phyloP scores from a whole-genome alignment of 2,329 filamentous ascomycete species.

The Ophiostoma triangulosporum region DNA sequence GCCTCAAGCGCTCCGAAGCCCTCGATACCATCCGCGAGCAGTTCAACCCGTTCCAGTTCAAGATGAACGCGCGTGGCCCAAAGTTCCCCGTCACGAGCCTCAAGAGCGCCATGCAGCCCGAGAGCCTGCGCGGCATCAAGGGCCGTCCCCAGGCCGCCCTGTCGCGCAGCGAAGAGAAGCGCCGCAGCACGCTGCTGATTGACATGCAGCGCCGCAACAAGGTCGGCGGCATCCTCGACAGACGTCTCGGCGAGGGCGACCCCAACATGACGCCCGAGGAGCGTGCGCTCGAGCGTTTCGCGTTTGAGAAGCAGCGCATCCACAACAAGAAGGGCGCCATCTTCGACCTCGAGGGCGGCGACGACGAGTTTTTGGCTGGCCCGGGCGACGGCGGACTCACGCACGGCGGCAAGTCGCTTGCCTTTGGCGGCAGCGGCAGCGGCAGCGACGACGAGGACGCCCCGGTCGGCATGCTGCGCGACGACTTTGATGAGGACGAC shows the following conservation, averaged over 20 bases:
- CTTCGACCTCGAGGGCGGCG: constrained; percentile 84
- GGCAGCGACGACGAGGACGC: constrained; percentile 17
- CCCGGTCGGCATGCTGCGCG: constrained; percentile 20
- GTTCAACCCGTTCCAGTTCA: constrained; percentile 97
- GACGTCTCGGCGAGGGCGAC: constrained; percentile 91
- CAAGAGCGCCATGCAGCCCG: constrained; percentile 34
- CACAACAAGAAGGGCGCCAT: constrained; percentile 59
- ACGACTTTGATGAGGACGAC: constrained; percentile 73
- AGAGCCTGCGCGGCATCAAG: constrained; percentile 44
- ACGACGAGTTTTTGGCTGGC: constrained; percentile 26
- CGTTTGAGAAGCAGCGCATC: constrained; percentile 67
- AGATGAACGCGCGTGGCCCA: constrained; percentile 58
- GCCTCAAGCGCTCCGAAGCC: constrained; percentile 61
- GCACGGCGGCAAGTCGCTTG: constrained; percentile 66
- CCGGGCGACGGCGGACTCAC: constrained; percentile 22
- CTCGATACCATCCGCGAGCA: constrained; percentile 81
- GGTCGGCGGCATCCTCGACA: constrained; percentile 81
- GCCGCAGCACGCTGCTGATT: constrained; percentile 69
- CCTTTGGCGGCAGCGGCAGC: constrained; percentile 43
- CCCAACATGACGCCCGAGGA: constrained; percentile 88
- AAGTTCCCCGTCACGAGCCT: constrained; percentile 78
- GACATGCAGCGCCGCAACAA: constrained; percentile 86
- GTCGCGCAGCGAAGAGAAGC: constrained; percentile 75
- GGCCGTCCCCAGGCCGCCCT: constrained; percentile 75
- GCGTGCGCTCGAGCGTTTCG: constrained; percentile 80